Evolutionary conservation across 1,284 basidiomycete genomes (phyloP).

Genomic region (Ustilago curta): DNA sequence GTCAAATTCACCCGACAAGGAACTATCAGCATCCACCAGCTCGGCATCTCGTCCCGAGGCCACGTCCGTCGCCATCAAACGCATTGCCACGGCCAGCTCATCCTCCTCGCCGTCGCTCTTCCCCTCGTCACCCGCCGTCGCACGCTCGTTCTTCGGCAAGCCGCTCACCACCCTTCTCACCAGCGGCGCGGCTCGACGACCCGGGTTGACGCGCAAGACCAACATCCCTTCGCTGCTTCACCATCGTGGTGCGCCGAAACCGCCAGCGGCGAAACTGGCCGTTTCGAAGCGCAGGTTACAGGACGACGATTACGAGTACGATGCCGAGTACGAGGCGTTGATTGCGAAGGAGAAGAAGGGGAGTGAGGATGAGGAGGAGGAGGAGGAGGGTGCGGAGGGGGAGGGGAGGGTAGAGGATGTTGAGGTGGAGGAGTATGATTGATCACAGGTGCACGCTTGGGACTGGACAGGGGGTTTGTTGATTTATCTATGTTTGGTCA

Average conservation of each 20-base stretch:
- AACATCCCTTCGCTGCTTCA: conserved; percentile 48
- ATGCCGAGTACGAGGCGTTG: conserved; percentile 43
- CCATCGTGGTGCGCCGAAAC: conserved; percentile 37
- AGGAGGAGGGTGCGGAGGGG: conserved; percentile 9
- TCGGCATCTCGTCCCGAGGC: background rate
- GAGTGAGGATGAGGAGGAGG: conserved; percentile 5
- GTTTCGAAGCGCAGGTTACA: conserved; percentile 34
- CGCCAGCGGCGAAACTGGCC: conserved; percentile 19
- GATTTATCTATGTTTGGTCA: too few relatives aligned
- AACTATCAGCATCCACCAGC: conserved; percentile 4
- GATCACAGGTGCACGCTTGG: background rate
- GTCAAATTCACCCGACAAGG: background rate
- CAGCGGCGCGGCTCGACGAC: conserved; percentile 29
- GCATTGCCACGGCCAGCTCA: conserved; percentile 10
- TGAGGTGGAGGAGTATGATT: conserved; percentile 18
- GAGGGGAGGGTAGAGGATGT: conserved; percentile 1
- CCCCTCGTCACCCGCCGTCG: conserved; percentile 11
- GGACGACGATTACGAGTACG: conserved; percentile 54
- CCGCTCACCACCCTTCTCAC: conserved; percentile 31
- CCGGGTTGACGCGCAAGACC: conserved; percentile 45
- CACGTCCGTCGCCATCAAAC: conserved; percentile 32
- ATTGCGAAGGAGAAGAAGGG: conserved; percentile 33
- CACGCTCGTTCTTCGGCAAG: conserved; percentile 46
- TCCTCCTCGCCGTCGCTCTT: background rate
- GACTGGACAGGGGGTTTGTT: background rate